Evolutionary conservation across 2,329 filamentous ascomycete species (phyloP).

Genomic region (Colletotrichum siamense): DNA sequence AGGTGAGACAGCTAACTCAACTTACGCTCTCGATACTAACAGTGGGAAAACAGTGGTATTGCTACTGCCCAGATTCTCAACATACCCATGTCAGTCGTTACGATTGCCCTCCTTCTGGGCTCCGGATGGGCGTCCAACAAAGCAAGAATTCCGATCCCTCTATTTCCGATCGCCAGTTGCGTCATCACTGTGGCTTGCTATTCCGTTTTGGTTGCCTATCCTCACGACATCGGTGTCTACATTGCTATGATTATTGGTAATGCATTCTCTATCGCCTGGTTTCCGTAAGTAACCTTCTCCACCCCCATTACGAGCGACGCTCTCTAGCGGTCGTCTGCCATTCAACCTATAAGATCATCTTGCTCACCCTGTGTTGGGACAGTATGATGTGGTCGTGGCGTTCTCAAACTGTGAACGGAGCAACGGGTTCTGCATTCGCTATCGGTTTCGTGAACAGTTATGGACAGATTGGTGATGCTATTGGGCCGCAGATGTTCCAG

Average conservation of each 20-base stretch:
- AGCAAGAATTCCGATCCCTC: neutral
- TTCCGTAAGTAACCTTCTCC: neutral
- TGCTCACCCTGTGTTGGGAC: neutral
- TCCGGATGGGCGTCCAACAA: neutral
- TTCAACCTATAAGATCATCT: accelerated
- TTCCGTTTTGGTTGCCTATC: neutral
- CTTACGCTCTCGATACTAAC: neutral
- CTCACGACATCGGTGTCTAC: neutral
- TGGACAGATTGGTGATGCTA: neutral
- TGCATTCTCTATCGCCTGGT: neutral
- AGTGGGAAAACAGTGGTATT: neutral
- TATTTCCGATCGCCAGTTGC: neutral
- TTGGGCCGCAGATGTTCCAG: neutral
- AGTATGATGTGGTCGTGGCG: neutral
- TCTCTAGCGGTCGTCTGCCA: neutral
- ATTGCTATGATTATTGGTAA: neutral
- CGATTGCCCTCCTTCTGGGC: neutral
- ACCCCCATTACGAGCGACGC: neutral
- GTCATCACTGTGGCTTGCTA: neutral
- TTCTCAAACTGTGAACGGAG: neutral
- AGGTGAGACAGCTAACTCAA: neutral
- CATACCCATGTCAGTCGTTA: neutral
- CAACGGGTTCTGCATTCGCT: neutral
- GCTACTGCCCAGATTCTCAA: neutral
- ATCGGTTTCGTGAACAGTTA: neutral